phyloP scores from a whole-genome alignment of 495 filamentous ascomycete genomes.

The Cairneyella variabilis region DNA sequence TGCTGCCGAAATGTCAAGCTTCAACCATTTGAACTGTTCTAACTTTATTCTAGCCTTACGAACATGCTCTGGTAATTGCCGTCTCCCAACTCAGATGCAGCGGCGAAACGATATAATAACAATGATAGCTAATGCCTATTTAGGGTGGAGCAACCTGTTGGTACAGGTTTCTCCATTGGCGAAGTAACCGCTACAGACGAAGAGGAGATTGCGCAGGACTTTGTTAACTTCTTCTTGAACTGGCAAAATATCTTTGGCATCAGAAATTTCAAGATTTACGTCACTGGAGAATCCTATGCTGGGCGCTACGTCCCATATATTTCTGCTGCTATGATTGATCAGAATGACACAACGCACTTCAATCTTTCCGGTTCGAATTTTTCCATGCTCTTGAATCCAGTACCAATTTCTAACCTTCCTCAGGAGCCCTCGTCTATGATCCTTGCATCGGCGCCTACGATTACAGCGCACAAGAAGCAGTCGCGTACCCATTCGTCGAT shows the following conservation, averaged over 20 bases:
- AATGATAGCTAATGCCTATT: too few relatives aligned
- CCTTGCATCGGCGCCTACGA: not conserved
- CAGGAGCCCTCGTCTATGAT: not conserved
- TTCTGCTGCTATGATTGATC: conserved; percentile 46
- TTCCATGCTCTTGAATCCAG: too few relatives aligned
- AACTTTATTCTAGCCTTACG: conserved; percentile 59
- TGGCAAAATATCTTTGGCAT: conserved; percentile 57
- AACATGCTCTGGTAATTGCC: conserved; percentile 14
- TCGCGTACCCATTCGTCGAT: not conserved
- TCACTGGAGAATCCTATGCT: conserved; percentile 60
- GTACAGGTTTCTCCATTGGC: conserved; percentile 54
- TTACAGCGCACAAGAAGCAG: not conserved
- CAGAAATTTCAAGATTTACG: conserved; percentile 56
- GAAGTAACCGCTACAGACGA: conserved; percentile 48
- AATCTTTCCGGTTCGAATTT: conserved; percentile 35
- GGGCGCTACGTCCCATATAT: conserved; percentile 54
- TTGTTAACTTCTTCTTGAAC: conserved; percentile 62
- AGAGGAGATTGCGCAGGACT: conserved; percentile 54
- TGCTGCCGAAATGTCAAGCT: too few relatives aligned
- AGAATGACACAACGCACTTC: conserved; percentile 45
- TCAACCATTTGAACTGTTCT: conserved; percentile 64
- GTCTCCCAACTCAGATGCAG: too few relatives aligned
- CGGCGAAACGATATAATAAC: too few relatives aligned
- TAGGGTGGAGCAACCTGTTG: conserved; percentile 47
- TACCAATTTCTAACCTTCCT: not conserved